phyloP scores from a whole-genome alignment of 495 filamentous ascomycete species.

The Astrocystis sublimbata region DNA sequence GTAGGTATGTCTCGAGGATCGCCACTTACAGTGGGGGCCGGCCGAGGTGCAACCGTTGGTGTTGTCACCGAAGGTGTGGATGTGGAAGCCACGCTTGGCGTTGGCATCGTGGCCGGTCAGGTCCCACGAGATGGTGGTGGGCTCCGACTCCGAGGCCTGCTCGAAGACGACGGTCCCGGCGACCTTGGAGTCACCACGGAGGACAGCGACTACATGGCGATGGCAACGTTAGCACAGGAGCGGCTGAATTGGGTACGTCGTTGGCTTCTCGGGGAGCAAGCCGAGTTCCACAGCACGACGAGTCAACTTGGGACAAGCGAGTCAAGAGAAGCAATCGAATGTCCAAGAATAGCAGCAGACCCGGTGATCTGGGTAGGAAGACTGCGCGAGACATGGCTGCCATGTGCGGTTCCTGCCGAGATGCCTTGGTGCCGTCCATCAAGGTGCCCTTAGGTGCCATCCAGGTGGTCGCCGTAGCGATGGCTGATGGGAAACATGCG shows the following conservation, averaged over 20 bases:
- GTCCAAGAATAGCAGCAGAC: conserved; percentile 13
- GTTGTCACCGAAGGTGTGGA: conserved; percentile 99
- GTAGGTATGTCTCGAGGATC: background rate
- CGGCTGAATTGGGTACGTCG: background rate
- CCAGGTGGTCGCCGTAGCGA: conserved; percentile 19
- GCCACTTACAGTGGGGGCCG: conserved; percentile 86
- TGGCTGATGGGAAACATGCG: conserved; percentile 32
- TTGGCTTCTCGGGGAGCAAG: background rate
- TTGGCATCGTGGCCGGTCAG: conserved; percentile 92
- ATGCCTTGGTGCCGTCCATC: conserved; percentile 28
- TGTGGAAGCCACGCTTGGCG: conserved; percentile 94
- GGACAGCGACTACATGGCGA: conserved; percentile 71
- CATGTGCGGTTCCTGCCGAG: conserved; percentile 13
- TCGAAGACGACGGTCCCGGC: conserved; percentile 91
- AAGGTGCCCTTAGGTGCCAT: conserved; percentile 29
- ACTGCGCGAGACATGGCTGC: conserved; percentile 7
- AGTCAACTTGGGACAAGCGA: conserved; percentile 4
- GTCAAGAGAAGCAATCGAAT: conserved; percentile 21
- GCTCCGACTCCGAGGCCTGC: conserved; percentile 75
- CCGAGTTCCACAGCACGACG: conserved; percentile 16
- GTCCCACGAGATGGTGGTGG: conserved; percentile 88
- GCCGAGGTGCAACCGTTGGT: conserved; percentile 99
- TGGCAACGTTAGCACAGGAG: conserved; percentile 33
- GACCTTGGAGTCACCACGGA: conserved; percentile 96
- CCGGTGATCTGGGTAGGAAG: conserved; percentile 2